Evolutionary conservation across 192 early-diverging fungal species (phyloP), one percentile per base, ranked within the genome.

Genomic region (Coemansia sp.): DNA sequence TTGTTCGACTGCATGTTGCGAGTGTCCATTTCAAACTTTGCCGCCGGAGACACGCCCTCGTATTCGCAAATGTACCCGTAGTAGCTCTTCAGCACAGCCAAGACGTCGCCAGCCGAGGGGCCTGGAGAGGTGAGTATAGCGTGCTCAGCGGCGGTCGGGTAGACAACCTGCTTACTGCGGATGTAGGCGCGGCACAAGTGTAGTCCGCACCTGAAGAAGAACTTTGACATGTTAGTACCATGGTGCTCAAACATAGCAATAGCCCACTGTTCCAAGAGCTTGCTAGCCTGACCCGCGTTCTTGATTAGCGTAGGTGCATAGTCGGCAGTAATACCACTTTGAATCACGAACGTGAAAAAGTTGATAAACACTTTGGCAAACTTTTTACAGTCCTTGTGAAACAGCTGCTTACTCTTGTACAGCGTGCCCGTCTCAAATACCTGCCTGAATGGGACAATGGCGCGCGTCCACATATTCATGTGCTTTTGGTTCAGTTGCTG

Each of bases 401-500:
- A 73, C 3, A 66, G 38, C 2, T 63, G 48, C 41, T 78, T 78
- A 25, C 70, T 68, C 35, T 69, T 68, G 41, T 73, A 73, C 16
- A 72, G 55, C 23, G 43, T 26, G n/a, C 70, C 76, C 3, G 59
- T 41, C 11, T 62, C 43, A 35, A 48, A 65, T 13, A 73, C 38
- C 6, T 64, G 59, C 23, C 67, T 52, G 59, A 78, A 78, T 0
- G 76, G 76, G 0, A 63, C 55, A 25, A 78, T 73, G 7, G 59
- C 60, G 1, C 76, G 67, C 0, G 76, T 78, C 70, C 70, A 73
- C 76, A 78, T 78, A 41, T 78, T 78, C 36, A 72, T 64, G 28
- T 78, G 76, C 64, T 78, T 78, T 61, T 69, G 68, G 67, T 78
- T 78, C 1, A 78, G 67, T 33, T 78, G 76, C 55, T 66, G 70